phyloP scores from a whole-genome alignment of 345 rosid genomes.

The Mallotus nudiflorus region DNA sequence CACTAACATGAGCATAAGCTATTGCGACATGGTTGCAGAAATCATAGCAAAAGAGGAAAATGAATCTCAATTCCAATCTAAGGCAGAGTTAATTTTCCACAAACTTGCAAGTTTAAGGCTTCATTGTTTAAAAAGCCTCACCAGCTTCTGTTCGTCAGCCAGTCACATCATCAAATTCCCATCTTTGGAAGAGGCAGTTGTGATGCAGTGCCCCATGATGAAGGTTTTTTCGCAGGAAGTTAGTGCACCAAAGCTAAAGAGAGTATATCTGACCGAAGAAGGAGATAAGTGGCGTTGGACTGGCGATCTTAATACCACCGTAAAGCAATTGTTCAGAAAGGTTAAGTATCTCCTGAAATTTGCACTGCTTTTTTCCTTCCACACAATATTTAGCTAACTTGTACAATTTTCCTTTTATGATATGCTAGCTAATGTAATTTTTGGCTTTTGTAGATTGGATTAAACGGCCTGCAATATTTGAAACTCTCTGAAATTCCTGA shows the following conservation, averaged over 20 bases:
- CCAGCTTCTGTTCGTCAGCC: too few species aligned
- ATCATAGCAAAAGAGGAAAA: constrained; percentile 8
- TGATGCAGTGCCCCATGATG: constrained; percentile 12
- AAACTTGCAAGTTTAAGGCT: neutral
- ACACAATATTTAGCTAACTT: neutral
- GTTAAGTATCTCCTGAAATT: too few species aligned
- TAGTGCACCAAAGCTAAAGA: neutral
- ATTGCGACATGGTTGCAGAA: constrained; percentile 15
- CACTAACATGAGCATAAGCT: constrained; percentile 13
- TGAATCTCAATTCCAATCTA: neutral
- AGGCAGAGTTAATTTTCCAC: constrained; percentile 9
- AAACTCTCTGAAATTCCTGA: constrained; percentile 5
- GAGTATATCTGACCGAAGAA: neutral
- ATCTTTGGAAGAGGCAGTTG: neutral
- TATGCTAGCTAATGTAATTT: too few species aligned
- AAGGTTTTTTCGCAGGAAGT: constrained; percentile 5
- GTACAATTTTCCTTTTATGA: neutral
- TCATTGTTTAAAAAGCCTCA: too few species aligned
- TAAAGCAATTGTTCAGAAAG: constrained; percentile 8
- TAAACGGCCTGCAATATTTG: neutral
- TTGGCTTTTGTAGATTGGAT: neutral
- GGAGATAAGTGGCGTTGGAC: constrained; percentile 4
- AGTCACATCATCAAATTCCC: too few species aligned
- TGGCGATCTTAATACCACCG: constrained; percentile 13
- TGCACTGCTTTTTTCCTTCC: too few species aligned